These are phyloP conservation scores for Echinochloa phyllopogon DNA, from an alignment of 176 grass and related monocot species.

Conservation along the genomic window DNA sequence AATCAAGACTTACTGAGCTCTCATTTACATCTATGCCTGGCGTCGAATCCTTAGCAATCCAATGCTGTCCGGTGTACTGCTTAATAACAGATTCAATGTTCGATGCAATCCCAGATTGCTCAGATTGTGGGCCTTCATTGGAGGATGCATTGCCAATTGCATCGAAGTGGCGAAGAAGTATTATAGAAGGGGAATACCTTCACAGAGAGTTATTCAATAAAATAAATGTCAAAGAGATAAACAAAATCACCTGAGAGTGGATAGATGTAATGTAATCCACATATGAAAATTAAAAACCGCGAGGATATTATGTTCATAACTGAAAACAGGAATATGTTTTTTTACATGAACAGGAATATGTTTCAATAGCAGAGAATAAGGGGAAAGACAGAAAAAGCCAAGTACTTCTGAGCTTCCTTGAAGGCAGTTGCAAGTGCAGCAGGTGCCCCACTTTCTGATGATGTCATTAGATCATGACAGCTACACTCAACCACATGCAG, in stretches of 20 bases:
- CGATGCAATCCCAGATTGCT: constrained; percentile 74
- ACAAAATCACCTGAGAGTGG: neutral
- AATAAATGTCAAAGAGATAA: constrained; percentile 33
- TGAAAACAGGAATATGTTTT: constrained; percentile 36
- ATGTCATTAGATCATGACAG: constrained; percentile 79
- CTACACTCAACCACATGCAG: constrained; percentile 91
- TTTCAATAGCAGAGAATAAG: constrained; percentile 13
- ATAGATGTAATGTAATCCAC: neutral
- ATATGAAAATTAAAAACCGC: constrained; percentile 25
- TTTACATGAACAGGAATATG: constrained; percentile 37
- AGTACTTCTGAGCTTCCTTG: constrained; percentile 84
- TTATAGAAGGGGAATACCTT: constrained; percentile 92
- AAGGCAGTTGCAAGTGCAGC: constrained; percentile 77
- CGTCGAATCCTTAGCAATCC: constrained; percentile 51
- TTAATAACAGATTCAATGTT: constrained; percentile 80
- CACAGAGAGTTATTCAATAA: constrained; percentile 40
- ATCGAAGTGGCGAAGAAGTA: constrained; percentile 88
- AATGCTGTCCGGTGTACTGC: constrained; percentile 66
- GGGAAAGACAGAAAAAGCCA: constrained; percentile 23
- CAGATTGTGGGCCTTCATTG: constrained; percentile 74
- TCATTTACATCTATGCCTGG: constrained; percentile 50
- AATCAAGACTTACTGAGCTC: constrained; percentile 55
- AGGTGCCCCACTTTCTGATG: constrained; percentile 76
- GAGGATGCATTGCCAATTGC: constrained; percentile 78
- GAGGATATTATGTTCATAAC: neutral